Conservation (phyloP, 805 yeast species). For the Wickerhamomyces queroliae region DNA sequence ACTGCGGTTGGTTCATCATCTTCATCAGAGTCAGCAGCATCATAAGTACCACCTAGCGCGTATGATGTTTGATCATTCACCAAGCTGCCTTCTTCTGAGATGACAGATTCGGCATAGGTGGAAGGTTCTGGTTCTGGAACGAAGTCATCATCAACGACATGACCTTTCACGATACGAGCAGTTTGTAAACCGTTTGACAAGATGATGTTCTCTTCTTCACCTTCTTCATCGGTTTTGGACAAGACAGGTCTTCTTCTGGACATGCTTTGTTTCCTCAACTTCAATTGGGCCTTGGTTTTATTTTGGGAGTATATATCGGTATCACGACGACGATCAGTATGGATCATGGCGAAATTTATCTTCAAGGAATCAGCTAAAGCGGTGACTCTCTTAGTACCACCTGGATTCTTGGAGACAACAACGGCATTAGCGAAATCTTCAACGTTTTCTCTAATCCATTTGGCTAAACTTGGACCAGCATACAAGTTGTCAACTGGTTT, state of each 20-base stretch:
- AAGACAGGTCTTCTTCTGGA: slow-evolving; percentile 38
- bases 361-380: slow-evolving; percentile 95
- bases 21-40: slow-evolving; percentile 81
- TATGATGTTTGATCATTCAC: slow-evolving; percentile 32
- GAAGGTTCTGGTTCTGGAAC: slow-evolving; percentile 32
- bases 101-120: slow-evolving; percentile 25
- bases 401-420: slow-evolving; percentile 98
- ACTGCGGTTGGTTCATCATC: slow-evolving; percentile 56
- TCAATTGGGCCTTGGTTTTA: slow-evolving; percentile 28
- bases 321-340: slow-evolving; percentile 92
- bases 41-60: slow-evolving; percentile 78
- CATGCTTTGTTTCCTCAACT: slow-evolving; percentile 42
- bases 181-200: slow-evolving; percentile 83
- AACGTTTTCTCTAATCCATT: slow-evolving; percentile 91
- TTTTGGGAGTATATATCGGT: slow-evolving; percentile 51
- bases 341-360: slow-evolving; percentile 97
- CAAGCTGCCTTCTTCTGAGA: slow-evolving; percentile 21
- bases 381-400: slow-evolving; percentile 97
- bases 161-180: slow-evolving; percentile 94
- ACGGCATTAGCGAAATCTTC: slow-evolving; percentile 84
- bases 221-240: slow-evolving; percentile 37
- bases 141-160: slow-evolving; percentile 87
- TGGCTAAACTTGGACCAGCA: slow-evolving; percentile 94
- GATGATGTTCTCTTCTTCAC: slow-evolving; percentile 61
- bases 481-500: slow-evolving; percentile 96